Base-by-base conservation (phyloP, 2,329 filamentous ascomycete genomes). In the Ceratocystis cacaofunesta region DNA sequence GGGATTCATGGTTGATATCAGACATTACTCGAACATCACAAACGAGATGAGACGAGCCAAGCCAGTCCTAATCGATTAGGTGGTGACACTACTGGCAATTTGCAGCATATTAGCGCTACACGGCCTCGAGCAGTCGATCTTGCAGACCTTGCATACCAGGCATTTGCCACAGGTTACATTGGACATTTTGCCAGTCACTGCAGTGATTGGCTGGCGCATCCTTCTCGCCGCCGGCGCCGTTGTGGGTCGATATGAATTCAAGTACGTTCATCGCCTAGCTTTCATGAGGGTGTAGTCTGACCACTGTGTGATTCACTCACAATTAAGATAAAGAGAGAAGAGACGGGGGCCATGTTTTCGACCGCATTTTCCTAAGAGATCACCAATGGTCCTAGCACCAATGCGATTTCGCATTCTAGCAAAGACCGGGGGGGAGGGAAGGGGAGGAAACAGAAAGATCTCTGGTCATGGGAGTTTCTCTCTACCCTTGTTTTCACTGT, bases 221-320 rank as follows among this genome's bases (percentile, higher is more conserved):
- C 81, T 1, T 75, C 75, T 57, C 79, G 76, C 66, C 77, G 78
- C 61, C 76, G 75, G 67, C 83, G 80, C 67, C 76, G 78, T 65
- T 85, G 81, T 58, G 81, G 80, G 15, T 79, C 79, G 1, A 75
- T 79, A 0, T 82, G 84, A 0, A 74, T 91, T 1, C 36, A 41
- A 41, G 36, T 12, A 78, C 78, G 32, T 85, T 80, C 17, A 25
- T 15, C 76, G 82, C 0, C 74, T 90, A 25, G 82, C 81, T 12
- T 90, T 89, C 71, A 79, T 79, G 2, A 80, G 82, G 67, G 75
- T 77, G 3, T 81, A 84, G 22, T 82, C 81, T 0, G 80, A 82
- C 10, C 80, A 86, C 61, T 83, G 86, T 66, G 78, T 89, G 22
- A 76, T 90, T 68, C 84, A 88, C 64, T 86, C 80, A 0, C 88